Percentiles rank a stretch among this genome's conserved stretches.
phyloP scores from a whole-genome alignment of 2,329 filamentous ascomycete genomes.

The Pyrenophora seminiperda region DNA sequence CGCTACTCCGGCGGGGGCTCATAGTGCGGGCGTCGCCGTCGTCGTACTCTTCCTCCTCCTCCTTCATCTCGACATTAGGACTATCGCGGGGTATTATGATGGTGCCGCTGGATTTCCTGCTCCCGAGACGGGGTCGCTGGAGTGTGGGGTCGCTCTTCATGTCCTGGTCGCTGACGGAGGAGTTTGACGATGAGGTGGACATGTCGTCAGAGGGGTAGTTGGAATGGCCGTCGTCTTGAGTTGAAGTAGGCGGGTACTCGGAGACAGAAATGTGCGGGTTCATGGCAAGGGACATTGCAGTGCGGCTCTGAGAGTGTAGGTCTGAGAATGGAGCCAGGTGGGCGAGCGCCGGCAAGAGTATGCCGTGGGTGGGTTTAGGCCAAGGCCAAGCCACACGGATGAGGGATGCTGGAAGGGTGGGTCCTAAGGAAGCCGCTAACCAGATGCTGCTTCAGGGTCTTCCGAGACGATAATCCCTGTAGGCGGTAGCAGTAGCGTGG shows the following conservation, averaged over 20 bases:
- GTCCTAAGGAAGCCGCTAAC: constrained; percentile 7
- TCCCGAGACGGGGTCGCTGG: constrained; percentile 70
- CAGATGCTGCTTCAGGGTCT: constrained; percentile 16
- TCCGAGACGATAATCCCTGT: constrained; percentile 19
- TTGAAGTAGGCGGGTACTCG: constrained; percentile 35
- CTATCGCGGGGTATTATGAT: constrained; percentile 81
- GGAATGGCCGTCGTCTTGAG: constrained; percentile 27
- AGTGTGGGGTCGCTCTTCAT: constrained; percentile 52
- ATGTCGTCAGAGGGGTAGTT: constrained; percentile 44
- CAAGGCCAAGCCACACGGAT: constrained; percentile 21
- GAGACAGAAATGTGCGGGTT: constrained; percentile 27
- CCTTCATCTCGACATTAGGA: constrained; percentile 71
- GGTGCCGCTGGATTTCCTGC: constrained; percentile 78
- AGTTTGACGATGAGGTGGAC: constrained; percentile 50
- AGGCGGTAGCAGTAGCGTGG: constrained; percentile 18
- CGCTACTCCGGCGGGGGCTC: constrained; percentile 88
- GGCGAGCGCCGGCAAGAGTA: constrained; percentile 27
- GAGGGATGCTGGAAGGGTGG: constrained; percentile 31
- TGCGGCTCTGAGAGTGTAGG: constrained; percentile 24
- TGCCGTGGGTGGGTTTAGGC: constrained; percentile 22
- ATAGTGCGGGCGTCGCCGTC: constrained; percentile 90
- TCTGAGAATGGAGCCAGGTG: constrained; percentile 20
- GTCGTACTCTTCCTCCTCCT: constrained; percentile 76
- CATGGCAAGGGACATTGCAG: constrained; percentile 24
- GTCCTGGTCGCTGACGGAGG: constrained; percentile 50